phyloP scores from a whole-genome alignment of 495 filamentous ascomycete species.

The Thozetella sp. region DNA sequence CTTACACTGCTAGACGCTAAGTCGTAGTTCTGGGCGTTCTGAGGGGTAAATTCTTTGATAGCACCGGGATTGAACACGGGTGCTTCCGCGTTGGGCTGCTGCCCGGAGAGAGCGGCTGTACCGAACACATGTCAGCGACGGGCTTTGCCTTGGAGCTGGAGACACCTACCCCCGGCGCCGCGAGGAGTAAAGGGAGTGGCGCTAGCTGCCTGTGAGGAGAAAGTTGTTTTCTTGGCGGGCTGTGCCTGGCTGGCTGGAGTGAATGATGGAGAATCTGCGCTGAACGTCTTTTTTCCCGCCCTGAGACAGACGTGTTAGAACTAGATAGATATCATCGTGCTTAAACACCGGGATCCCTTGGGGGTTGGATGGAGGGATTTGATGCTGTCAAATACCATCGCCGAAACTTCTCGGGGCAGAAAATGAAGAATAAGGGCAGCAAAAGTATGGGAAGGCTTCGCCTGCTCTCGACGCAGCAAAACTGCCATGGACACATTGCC shows the following conservation, averaged over 20 bases:
- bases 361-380: not conserved
- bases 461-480: too few relatives aligned
- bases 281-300: slow-evolving; percentile 77
- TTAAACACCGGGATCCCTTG: not conserved
- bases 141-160: slow-evolving; percentile 7
- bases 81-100: slow-evolving; percentile 34
- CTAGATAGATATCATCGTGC: not conserved
- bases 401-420: too few relatives aligned
- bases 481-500: too few relatives aligned
- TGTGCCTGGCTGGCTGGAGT: slow-evolving; percentile 65
- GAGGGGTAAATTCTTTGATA: slow-evolving; percentile 81
- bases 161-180: slow-evolving; percentile 34
- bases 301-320: slow-evolving; percentile 20
- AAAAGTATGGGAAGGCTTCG: too few relatives aligned
- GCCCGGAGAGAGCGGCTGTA: slow-evolving; percentile 32
- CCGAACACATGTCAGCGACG: slow-evolving; percentile 1
- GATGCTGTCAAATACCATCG: too few relatives aligned
- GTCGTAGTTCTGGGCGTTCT: slow-evolving; percentile 73
- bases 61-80: slow-evolving; percentile 54
- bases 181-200: slow-evolving; percentile 91
- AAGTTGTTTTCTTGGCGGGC: slow-evolving; percentile 57
- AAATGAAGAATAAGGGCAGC: too few relatives aligned
- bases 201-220: slow-evolving; percentile 85
- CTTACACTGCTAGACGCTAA: slow-evolving; percentile 61
- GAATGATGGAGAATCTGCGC: slow-evolving; percentile 95